Evolutionary conservation across 2,329 filamentous ascomycete genomes (phyloP).

Genomic region (Periconia sp.): DNA sequence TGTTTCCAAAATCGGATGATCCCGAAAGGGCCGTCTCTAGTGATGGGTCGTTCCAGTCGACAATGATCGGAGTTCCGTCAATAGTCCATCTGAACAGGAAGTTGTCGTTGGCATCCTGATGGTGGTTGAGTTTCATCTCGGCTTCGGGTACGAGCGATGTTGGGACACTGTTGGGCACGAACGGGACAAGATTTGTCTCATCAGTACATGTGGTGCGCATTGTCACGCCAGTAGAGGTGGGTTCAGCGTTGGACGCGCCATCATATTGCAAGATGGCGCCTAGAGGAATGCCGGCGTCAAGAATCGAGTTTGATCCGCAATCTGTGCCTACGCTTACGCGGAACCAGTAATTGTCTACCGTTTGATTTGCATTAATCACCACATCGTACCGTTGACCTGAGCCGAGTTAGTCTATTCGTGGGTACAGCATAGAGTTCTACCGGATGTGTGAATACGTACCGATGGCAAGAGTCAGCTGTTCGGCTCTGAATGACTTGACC

Average conservation of each 20-base stretch:
- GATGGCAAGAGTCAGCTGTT: conserved; percentile 18
- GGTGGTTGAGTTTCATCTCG: conserved; percentile 36
- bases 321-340: conserved; percentile 42
- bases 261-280: conserved; percentile 50
- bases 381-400: conserved; percentile 53
- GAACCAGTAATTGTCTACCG: conserved; percentile 51
- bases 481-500: conserved; percentile 43
- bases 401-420: conserved; percentile 14
- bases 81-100: conserved; percentile 53
- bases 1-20: conserved; percentile 26
- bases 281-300: conserved; percentile 35
- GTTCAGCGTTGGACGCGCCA: conserved; percentile 39
- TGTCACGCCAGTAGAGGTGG: conserved; percentile 39
- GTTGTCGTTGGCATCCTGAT: conserved; percentile 39
- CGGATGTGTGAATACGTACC: conserved; percentile 33
- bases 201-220: conserved; percentile 47
- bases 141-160: conserved; percentile 33
- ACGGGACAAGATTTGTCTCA: conserved; percentile 46
- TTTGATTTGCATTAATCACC: conserved; percentile 49
- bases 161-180: conserved; percentile 49
- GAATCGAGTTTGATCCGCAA: conserved; percentile 39
- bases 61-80: conserved; percentile 45
- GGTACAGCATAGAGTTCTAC: neutral
- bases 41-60: conserved; percentile 52
- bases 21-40: conserved; percentile 50